A percentile compares a stretch with the other conserved stretches of the same genome.
phyloP scores from a whole-genome alignment of 148 eudicot genomes.

The Rhododendron ferrugineum region DNA sequence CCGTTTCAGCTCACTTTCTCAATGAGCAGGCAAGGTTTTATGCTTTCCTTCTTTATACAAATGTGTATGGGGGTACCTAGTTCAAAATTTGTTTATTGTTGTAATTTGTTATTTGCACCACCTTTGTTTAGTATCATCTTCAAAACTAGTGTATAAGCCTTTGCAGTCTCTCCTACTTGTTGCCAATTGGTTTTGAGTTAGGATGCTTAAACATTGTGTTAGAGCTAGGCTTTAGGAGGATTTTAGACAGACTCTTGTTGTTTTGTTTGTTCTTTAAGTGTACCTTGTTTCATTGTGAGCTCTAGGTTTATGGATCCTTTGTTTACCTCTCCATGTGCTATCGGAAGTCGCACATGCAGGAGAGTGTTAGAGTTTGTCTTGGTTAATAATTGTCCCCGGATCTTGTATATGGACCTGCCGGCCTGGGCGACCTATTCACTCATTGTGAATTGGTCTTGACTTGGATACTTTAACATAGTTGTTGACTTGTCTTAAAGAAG shows the following conservation, averaged over 20 bases:
- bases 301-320: not conserved
- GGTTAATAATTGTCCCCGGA: not conserved
- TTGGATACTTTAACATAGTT: too few species aligned
- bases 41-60: not conserved
- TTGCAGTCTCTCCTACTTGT: not conserved
- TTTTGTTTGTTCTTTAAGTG: not conserved
- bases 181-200: not conserved
- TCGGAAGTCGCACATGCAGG: not conserved
- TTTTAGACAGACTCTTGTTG: not conserved
- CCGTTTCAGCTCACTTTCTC: slow-evolving; percentile 97
- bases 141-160: not conserved
- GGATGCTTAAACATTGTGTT: not conserved
- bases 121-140: not conserved
- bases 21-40: slow-evolving; percentile 75
- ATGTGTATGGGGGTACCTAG: not conserved
- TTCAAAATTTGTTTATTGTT: not conserved
- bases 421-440: not conserved
- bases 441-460: too few species aligned
- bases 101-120: not conserved
- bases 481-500: too few species aligned
- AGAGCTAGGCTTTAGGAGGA: not conserved
- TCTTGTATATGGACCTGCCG: not conserved
- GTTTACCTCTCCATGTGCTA: not conserved
- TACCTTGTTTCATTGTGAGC: not conserved
- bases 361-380: not conserved